A percentile compares a stretch with the other conserved stretches of the same genome.
phyloP scores from a whole-genome alignment of 805 yeast genomes.

The Danielia reshetovae region DNA sequence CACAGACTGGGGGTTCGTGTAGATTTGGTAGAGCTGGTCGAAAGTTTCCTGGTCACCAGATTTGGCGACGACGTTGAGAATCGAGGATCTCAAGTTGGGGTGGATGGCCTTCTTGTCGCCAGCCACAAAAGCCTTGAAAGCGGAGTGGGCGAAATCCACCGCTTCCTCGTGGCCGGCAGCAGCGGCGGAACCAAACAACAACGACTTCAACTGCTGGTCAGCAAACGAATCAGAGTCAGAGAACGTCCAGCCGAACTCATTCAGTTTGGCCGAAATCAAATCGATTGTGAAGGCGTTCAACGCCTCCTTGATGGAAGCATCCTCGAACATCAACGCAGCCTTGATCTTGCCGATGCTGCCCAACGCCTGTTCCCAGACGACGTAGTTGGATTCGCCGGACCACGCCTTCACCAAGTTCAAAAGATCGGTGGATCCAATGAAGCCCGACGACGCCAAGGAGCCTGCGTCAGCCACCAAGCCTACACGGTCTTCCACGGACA shows the following conservation, averaged over 20 bases:
- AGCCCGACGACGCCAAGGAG: constrained; percentile 68
- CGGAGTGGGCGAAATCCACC: constrained; percentile 41
- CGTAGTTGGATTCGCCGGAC: constrained; percentile 57
- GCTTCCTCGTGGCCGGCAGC: constrained; percentile 46
- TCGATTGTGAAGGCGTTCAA: constrained; percentile 51
- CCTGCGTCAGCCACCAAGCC: constrained; percentile 80
- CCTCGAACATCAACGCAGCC: constrained; percentile 54
- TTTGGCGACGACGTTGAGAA: constrained; percentile 65
- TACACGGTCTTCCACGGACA: constrained; percentile 73
- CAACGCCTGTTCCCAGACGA: constrained; percentile 64
- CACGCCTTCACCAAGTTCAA: constrained; percentile 57
- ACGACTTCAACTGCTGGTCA: constrained; percentile 62
- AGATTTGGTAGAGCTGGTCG: constrained; percentile 57
- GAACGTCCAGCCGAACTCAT: constrained; percentile 64
- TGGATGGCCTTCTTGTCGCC: constrained; percentile 70
- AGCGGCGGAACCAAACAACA: constrained; percentile 59
- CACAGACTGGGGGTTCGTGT: constrained; percentile 54
- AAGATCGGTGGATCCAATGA: constrained; percentile 57
- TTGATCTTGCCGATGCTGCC: constrained; percentile 46
- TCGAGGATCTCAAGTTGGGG: constrained; percentile 66
- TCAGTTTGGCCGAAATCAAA: constrained; percentile 52
- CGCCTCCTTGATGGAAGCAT: constrained; percentile 41
- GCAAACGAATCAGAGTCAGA: constrained; percentile 51
- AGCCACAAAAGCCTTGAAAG: constrained; percentile 50
- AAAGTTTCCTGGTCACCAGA: constrained; percentile 59